Conservation (phyloP, 306 rosid genomes). For the Quercus bicolor region DNA sequence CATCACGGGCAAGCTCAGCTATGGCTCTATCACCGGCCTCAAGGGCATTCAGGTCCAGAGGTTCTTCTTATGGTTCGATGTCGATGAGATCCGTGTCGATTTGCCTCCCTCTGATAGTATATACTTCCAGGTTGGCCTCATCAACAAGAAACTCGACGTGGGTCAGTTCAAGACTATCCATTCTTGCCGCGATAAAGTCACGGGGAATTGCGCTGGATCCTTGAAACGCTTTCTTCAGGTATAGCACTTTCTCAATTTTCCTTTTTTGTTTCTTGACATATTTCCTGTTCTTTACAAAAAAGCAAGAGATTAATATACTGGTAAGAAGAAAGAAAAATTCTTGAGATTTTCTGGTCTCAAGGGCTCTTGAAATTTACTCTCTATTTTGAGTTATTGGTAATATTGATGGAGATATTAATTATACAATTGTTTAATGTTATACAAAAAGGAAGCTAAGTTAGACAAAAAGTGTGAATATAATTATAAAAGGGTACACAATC, state of each 20-base stretch:
- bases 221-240: constrained; percentile 42
- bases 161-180: constrained; percentile 69
- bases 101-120: constrained; percentile 77
- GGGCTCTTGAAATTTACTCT: no score
- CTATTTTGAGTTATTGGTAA: no score
- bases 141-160: constrained; percentile 75
- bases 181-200: constrained; percentile 47
- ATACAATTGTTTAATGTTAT: no score
- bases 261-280: background rate
- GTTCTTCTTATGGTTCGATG: constrained; percentile 68
- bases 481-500: no score
- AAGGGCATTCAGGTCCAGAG: constrained; percentile 77
- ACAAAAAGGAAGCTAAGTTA: no score
- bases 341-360: no score
- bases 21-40: constrained; percentile 69
- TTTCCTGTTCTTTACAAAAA: background rate
- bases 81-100: constrained; percentile 90
- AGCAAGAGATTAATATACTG: constrained; percentile 3
- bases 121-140: constrained; percentile 78
- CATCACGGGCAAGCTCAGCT: constrained; percentile 64
- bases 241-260: background rate
- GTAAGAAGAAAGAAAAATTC: background rate
- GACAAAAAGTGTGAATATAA: no score
- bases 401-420: no score
- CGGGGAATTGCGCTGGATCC: constrained; percentile 30